These are phyloP conservation scores for Fusarium sp. DNA, from an alignment of 2,329 filamentous ascomycete species.

Conservation along the genomic window DNA sequence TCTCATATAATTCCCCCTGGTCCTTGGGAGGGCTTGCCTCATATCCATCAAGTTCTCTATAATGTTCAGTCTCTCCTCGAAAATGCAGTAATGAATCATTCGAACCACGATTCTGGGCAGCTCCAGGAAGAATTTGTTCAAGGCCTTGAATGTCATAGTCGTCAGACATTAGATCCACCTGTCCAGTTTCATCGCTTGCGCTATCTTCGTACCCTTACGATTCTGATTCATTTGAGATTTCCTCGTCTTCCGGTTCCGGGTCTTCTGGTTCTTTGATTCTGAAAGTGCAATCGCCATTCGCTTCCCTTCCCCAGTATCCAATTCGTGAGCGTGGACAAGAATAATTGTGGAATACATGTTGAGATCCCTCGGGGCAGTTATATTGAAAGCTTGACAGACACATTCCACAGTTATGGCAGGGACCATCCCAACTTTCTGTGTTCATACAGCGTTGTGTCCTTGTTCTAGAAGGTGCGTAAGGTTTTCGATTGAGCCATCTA, in stretches of 20 bases:
- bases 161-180: too few species aligned
- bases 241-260: too few species aligned
- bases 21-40: too few species aligned
- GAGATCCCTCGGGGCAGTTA: accelerated
- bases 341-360: accelerated
- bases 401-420: background rate
- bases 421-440: accelerated
- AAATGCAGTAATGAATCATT: accelerated
- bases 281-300: too few species aligned
- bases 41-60: too few species aligned
- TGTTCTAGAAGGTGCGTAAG: background rate
- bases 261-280: too few species aligned
- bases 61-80: too few species aligned
- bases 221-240: too few species aligned
- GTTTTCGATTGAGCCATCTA: background rate
- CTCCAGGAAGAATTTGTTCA: too few species aligned
- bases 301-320: background rate
- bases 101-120: accelerated
- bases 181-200: too few species aligned
- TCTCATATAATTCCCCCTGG: background rate
- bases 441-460: accelerated
- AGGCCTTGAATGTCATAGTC: too few species aligned
- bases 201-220: too few species aligned
- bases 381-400: background rate
- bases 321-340: accelerated